Conservation (phyloP, 441 rosid genomes). For the Omphalea diandra region DNA sequence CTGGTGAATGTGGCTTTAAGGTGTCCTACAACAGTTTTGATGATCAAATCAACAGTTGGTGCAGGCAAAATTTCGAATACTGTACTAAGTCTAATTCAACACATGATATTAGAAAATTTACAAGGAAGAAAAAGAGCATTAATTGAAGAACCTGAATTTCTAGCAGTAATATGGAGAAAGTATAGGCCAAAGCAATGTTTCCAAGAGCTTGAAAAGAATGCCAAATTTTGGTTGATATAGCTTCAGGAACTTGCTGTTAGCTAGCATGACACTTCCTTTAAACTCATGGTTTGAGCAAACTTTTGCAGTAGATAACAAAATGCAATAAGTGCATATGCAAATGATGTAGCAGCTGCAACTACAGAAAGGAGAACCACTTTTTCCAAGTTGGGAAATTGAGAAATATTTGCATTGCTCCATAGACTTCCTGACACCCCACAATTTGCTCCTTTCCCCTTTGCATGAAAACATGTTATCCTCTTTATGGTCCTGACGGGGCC, state of each 20-base stretch:
- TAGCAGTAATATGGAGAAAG: constrained; percentile 24
- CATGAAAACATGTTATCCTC: constrained; percentile 28
- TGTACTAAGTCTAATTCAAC: too few relatives aligned
- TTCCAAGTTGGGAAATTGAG: constrained; percentile 33
- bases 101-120: too few relatives aligned
- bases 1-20: constrained; percentile 30
- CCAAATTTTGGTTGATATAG: constrained; percentile 25
- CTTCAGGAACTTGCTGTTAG: background rate
- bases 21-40: constrained; percentile 26
- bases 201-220: constrained; percentile 35
- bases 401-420: constrained; percentile 30
- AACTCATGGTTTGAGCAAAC: constrained; percentile 9
- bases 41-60: too few relatives aligned
- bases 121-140: background rate
- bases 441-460: constrained; percentile 9
- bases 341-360: constrained; percentile 27
- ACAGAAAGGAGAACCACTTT: constrained; percentile 26
- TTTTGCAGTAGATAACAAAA: constrained; percentile 22
- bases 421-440: constrained; percentile 26
- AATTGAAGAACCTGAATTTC: constrained; percentile 32
- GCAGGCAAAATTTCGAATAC: too few relatives aligned
- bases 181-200: constrained; percentile 32
- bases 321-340: constrained; percentile 26
- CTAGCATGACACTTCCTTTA: constrained; percentile 26
- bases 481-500: constrained; percentile 33